These are phyloP conservation scores for Xylariales sp. DNA, from an alignment of 2,329 filamentous ascomycete species.

Conservation along the genomic window DNA sequence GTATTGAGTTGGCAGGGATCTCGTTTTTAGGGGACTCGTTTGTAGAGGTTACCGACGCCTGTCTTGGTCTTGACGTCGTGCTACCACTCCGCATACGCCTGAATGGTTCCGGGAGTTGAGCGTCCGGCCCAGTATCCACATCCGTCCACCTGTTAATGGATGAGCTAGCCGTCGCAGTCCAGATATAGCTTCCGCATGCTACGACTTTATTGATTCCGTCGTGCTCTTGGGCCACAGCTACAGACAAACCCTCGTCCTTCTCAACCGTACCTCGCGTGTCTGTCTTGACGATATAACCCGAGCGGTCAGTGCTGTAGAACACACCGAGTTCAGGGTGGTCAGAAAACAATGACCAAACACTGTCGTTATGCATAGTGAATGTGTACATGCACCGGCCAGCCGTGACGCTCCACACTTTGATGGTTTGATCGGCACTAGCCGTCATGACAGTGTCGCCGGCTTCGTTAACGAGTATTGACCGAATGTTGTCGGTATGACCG, in stretches of 20 bases:
- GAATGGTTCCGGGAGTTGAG: slow-evolving; percentile 71
- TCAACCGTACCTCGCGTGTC: slow-evolving; percentile 80
- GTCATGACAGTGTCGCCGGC: slow-evolving; percentile 92
- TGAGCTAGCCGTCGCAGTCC: slow-evolving; percentile 90
- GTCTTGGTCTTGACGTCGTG: slow-evolving; percentile 54
- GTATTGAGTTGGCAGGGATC: slow-evolving; percentile 80
- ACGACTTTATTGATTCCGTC: slow-evolving; percentile 79
- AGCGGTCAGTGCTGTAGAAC: slow-evolving; percentile 95
- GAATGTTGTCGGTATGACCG: slow-evolving; percentile 93
- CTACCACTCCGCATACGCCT: slow-evolving; percentile 58
- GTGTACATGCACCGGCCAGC: slow-evolving; percentile 98
- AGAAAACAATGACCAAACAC: slow-evolving; percentile 95
- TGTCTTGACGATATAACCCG: slow-evolving; percentile 94
- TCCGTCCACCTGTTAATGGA: slow-evolving; percentile 94
- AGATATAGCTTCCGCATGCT: slow-evolving; percentile 79
- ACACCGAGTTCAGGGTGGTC: slow-evolving; percentile 85
- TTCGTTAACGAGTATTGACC: slow-evolving; percentile 89
- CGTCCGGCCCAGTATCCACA: slow-evolving; percentile 79
- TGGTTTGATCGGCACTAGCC: slow-evolving; percentile 93
- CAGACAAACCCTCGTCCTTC: slow-evolving; percentile 87
- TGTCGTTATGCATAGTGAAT: slow-evolving; percentile 98
- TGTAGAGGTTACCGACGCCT: slow-evolving; percentile 50
- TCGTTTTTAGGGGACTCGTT: slow-evolving; percentile 63
- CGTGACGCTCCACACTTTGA: slow-evolving; percentile 97
- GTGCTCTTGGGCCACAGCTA: slow-evolving; percentile 93